Conservation (phyloP, 306 rosid genomes). For the Crotalaria pallida region DNA sequence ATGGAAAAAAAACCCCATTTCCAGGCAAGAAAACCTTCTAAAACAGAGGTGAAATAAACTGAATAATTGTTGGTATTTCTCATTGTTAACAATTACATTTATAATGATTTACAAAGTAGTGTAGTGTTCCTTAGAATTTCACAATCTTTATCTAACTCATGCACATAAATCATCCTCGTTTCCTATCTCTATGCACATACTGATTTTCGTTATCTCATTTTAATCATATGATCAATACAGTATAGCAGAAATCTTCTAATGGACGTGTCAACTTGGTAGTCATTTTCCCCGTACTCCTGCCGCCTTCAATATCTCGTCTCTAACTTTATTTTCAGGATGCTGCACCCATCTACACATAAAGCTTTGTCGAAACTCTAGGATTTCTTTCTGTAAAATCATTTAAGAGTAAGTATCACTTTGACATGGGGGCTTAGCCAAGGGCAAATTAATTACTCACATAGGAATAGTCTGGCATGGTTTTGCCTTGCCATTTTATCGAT, state of each 20-base stretch:
- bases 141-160: not conserved
- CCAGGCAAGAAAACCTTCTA: too few species aligned
- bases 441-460: not conserved
- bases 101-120: too few species aligned
- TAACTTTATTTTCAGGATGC: constrained; percentile 18
- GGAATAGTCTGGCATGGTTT: constrained; percentile 20
- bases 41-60: too few species aligned
- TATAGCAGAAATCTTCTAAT: not conserved
- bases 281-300: constrained; percentile 3
- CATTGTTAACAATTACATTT: not conserved
- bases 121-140: not conserved
- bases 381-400: constrained; percentile 7
- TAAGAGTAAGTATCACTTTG: not conserved
- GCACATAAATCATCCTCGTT: not conserved
- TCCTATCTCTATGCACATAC: not conserved
- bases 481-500: constrained; percentile 20
- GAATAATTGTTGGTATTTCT: not conserved
- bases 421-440: not conserved
- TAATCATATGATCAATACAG: not conserved
- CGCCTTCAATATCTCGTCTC: not conserved
- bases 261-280: not conserved
- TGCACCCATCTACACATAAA: constrained; percentile 15
- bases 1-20: too few species aligned
- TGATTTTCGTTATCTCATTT: not conserved
- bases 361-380: not conserved